phyloP scores from a whole-genome alignment of 208 protist species.

The Crithidia thermophila region DNA sequence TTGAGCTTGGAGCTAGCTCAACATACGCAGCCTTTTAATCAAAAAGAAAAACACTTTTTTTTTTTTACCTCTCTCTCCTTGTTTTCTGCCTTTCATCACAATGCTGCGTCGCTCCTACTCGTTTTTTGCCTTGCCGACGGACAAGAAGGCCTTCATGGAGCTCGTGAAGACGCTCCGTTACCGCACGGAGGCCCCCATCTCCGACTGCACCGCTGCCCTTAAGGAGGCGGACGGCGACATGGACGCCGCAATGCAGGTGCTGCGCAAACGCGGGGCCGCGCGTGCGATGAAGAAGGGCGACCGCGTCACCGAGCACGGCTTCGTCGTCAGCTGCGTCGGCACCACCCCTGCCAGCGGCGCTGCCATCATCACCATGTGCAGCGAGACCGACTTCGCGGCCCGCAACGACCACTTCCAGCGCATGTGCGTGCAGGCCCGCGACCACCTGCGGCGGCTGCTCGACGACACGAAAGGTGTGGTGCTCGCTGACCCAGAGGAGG shows the following conservation, averaged over 20 bases:
- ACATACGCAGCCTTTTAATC: no score
- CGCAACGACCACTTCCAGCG: constrained; percentile 81
- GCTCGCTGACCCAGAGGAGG: constrained; percentile 52
- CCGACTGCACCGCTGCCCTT: constrained; percentile 86
- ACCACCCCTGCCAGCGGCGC: constrained; percentile 43
- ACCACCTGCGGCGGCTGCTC: constrained; percentile 41
- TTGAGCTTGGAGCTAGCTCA: no score
- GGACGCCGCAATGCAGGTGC: constrained; percentile 70
- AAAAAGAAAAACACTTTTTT: no score
- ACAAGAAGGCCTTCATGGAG: constrained; percentile 85
- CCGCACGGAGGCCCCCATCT: constrained; percentile 89
- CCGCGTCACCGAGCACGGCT: constrained; percentile 83
- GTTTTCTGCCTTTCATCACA: not conserved
- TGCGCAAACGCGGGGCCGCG: constrained; percentile 80
- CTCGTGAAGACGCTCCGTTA: constrained; percentile 87
- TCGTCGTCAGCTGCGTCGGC: constrained; percentile 78
- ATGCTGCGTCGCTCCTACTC: constrained; percentile 52
- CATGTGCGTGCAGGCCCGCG: constrained; percentile 44
- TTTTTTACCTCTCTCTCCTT: not conserved
- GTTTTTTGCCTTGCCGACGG: constrained; percentile 35
- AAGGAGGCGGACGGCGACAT: constrained; percentile 78
- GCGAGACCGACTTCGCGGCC: constrained; percentile 92
- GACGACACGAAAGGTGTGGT: constrained; percentile 50
- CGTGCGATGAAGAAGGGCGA: constrained; percentile 84
- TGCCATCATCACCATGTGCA: constrained; percentile 82